Percentiles rank a stretch among this genome's conserved stretches.
phyloP scores from a whole-genome alignment of 192 early-diverging fungal species.

The Podila epigama region DNA sequence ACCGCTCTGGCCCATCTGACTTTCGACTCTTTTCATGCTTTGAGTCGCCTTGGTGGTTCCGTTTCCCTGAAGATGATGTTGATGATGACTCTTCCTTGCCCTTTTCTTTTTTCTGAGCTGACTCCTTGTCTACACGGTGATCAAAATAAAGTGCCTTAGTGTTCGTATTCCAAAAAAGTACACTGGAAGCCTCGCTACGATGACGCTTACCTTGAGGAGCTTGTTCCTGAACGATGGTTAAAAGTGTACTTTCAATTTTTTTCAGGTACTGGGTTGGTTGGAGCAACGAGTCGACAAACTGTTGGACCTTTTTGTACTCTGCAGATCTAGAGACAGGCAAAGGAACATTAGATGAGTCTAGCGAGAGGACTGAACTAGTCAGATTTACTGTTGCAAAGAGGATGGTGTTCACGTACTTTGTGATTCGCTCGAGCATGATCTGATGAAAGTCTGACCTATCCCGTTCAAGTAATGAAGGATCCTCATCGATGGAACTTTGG shows the following conservation, averaged over 20 bases:
- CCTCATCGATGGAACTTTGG: conserved; percentile 35
- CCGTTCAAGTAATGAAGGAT: conserved; percentile 34
- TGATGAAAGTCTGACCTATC: conserved; percentile 48
- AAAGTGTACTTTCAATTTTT: conserved; percentile 36
- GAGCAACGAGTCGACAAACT: conserved; percentile 36
- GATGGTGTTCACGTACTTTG: conserved; percentile 17
- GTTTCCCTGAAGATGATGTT: background rate
- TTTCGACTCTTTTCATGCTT: background rate
- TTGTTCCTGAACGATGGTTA: conserved; percentile 43
- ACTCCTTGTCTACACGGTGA: conserved; percentile 16
- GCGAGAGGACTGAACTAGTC: background rate
- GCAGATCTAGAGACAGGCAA: conserved; percentile 13
- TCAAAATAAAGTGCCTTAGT: background rate
- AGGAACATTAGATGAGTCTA: background rate
- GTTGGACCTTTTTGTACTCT: conserved; percentile 46
- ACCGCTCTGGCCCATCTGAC: background rate
- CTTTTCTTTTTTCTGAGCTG: conserved; percentile 2
- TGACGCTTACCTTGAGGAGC: conserved; percentile 16
- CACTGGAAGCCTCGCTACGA: conserved; percentile 1
- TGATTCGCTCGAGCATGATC: conserved; percentile 42
- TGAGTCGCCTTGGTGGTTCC: background rate
- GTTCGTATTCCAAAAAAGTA: no score
- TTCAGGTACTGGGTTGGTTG: conserved; percentile 42
- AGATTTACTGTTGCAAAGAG: background rate
- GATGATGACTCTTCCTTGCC: conserved; percentile 6